These are phyloP conservation scores for Ophiostoma triangulosporum DNA, from an alignment of 2,329 filamentous ascomycete species.

Conservation along the genomic window DNA sequence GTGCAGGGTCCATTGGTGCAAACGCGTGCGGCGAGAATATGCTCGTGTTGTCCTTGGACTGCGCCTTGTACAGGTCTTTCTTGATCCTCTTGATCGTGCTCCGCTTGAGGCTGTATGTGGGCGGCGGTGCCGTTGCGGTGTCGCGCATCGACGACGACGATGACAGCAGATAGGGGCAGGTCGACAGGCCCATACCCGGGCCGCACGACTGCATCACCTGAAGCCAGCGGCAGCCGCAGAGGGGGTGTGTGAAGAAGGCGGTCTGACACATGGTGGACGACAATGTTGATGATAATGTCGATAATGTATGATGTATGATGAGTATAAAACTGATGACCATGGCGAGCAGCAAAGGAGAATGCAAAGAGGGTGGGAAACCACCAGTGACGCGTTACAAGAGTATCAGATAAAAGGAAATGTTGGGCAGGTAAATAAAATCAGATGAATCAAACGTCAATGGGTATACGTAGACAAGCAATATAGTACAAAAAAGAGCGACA, in stretches of 20 bases:
- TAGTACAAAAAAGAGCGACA: neutral
- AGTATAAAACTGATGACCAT: neutral
- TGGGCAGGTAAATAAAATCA: too few species aligned
- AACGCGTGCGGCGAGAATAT: neutral
- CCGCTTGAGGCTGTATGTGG: neutral
- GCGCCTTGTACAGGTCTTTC: neutral
- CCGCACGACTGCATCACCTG: conserved; percentile 32
- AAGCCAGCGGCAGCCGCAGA: conserved; percentile 40
- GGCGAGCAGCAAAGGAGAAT: neutral
- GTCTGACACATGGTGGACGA: conserved; percentile 31
- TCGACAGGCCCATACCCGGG: conserved; percentile 36
- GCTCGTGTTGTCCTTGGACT: neutral
- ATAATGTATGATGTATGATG: neutral
- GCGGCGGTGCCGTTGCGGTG: conserved; percentile 18
- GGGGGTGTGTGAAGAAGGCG: conserved; percentile 33
- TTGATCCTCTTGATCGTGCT: neutral
- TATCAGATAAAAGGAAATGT: too few species aligned
- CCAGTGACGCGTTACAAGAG: too few species aligned
- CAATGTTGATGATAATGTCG: neutral
- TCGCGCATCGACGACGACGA: conserved; percentile 17
- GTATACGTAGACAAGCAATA: too few species aligned
- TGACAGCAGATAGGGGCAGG: conserved; percentile 28
- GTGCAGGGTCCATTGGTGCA: neutral
- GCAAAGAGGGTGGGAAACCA: too few species aligned
- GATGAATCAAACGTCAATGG: too few species aligned